A percentile compares a stretch with the other conserved stretches of the same genome.
Conservation (phyloP, 306 rosid genomes). For the Dryas octopetala region DNA sequence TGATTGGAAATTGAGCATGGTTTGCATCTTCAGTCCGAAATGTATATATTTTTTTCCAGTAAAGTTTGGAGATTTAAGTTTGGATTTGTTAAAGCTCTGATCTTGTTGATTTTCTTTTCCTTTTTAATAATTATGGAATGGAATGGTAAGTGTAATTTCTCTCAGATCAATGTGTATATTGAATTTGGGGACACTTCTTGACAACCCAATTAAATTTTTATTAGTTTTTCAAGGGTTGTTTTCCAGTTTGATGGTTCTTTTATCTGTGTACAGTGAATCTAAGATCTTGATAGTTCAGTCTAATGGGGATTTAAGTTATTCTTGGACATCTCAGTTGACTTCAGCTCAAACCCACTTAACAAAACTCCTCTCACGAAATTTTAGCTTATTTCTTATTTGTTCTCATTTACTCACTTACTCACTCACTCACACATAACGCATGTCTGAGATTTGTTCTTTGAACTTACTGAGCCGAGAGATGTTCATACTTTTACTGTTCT, state of each 20-base stretch:
- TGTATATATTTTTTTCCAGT: constrained; percentile 4
- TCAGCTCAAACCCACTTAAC: not conserved
- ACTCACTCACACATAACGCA: constrained; percentile 3
- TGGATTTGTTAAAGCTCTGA: constrained; percentile 4
- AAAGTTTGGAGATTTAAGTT: constrained; percentile 5
- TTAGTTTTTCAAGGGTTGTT: not conserved
- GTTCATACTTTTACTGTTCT: not conserved
- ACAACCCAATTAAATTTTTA: not conserved
- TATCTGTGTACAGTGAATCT: not conserved
- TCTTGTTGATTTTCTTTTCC: not conserved
- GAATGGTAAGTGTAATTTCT: constrained; percentile 10
- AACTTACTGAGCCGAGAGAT: not conserved
- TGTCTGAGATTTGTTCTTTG: not conserved
- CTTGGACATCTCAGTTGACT: not conserved
- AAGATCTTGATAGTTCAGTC: not conserved
- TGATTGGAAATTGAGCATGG: constrained; percentile 1
- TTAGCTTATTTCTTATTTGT: not conserved
- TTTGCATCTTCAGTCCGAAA: no score
- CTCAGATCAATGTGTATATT: not conserved
- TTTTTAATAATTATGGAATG: not conserved
- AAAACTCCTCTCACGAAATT: not conserved
- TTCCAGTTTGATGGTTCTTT: not conserved
- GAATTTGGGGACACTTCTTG: constrained; percentile 10
- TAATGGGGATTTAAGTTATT: not conserved
- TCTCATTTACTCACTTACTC: not conserved